phyloP scores from a whole-genome alignment of 441 rosid genomes.

The Mallotus japonicus region DNA sequence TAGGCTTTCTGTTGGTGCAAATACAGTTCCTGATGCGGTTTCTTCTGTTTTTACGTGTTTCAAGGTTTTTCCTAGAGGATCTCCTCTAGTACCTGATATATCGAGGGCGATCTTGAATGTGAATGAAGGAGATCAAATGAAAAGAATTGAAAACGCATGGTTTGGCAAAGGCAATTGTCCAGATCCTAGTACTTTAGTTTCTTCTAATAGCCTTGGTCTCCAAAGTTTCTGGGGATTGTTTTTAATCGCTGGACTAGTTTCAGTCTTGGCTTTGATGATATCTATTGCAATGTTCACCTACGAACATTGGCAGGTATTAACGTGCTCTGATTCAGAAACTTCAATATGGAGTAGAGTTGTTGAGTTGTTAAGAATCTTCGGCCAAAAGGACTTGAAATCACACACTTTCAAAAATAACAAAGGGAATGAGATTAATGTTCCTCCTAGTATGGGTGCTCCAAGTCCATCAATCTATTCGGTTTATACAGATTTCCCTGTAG shows the following conservation, averaged over 20 bases:
- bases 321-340: conserved; percentile 5
- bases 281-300: conserved; percentile 31
- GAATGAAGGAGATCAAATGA: conserved; percentile 46
- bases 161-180: conserved; percentile 38
- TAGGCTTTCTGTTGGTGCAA: background rate
- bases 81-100: conserved; percentile 58
- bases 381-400: conserved; percentile 33
- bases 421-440: background rate
- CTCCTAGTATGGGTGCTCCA: background rate
- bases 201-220: conserved; percentile 49
- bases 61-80: conserved; percentile 49
- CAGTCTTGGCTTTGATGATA: conserved; percentile 38
- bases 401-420: conserved; percentile 28
- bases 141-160: conserved; percentile 40
- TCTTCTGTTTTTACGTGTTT: background rate
- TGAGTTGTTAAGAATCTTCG: conserved; percentile 25
- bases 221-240: conserved; percentile 62
- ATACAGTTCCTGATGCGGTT: background rate
- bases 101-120: conserved; percentile 59
- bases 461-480: conserved; percentile 28
- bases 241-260: conserved; percentile 37
- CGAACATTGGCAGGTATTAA: conserved; percentile 21
- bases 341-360: conserved; percentile 26
- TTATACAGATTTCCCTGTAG: conserved; percentile 25
- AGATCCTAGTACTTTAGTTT: conserved; percentile 19